Evolutionary conservation across 441 rosid genomes (phyloP).

Genomic region (Capsella rubella): DNA sequence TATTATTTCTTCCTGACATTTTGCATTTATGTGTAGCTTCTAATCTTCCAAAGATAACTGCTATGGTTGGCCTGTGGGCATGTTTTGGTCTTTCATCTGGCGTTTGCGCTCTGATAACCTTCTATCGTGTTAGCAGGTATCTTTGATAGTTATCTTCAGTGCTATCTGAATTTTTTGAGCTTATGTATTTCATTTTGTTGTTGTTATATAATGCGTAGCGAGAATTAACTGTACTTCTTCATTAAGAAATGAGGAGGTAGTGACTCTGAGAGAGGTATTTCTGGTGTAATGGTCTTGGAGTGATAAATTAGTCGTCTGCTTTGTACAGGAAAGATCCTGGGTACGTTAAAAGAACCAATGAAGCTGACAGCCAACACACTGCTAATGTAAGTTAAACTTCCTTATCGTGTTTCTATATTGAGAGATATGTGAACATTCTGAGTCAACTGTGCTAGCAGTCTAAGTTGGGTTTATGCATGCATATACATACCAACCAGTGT

Average conservation of each 20-base stretch:
- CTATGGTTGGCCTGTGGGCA: conserved; percentile 86
- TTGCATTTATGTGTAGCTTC: conserved; percentile 62
- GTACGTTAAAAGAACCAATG: conserved; percentile 58
- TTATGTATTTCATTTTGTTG: conserved; percentile 11
- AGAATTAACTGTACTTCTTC: not conserved
- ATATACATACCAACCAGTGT: not conserved
- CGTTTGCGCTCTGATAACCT: conserved; percentile 60
- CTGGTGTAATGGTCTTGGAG: conserved; percentile 4
- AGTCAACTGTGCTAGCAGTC: not conserved
- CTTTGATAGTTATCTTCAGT: conserved; percentile 19
- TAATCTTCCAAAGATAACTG: conserved; percentile 82
- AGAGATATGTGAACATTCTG: not conserved
- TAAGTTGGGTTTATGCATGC: conserved; percentile 7
- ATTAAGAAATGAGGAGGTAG: conserved; percentile 24
- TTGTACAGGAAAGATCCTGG: conserved; percentile 91
- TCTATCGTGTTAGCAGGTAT: conserved; percentile 85
- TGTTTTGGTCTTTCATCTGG: conserved; percentile 75
- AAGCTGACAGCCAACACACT: conserved; percentile 54
- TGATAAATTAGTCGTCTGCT: conserved; percentile 19
- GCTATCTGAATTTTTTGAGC: conserved; percentile 16
- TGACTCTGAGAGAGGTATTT: conserved; percentile 19
- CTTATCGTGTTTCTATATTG: conserved; percentile 19
- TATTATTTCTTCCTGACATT: conserved; percentile 41
- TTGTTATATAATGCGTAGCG: not conserved
- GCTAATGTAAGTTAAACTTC: conserved; percentile 55